Evolutionary conservation across 106 monocot genomes (phyloP).

Genomic region (Dendrobium nobile): DNA sequence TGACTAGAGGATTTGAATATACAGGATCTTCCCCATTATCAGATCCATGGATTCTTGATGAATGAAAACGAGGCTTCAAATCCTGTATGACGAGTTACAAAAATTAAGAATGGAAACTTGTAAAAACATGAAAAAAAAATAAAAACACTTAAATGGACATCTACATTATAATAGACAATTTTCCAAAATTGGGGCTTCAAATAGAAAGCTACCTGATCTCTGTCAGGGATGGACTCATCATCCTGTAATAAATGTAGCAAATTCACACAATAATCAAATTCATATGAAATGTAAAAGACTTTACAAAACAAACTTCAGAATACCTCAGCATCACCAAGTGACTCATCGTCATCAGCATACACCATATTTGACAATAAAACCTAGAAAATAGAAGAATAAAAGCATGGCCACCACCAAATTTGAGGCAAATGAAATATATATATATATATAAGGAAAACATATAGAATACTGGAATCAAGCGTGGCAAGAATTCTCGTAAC

Average conservation of each 20-base stretch:
- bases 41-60: slow-evolving; percentile 84
- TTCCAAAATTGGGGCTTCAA: neutral
- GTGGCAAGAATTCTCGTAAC: slow-evolving; percentile 81
- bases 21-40: slow-evolving; percentile 84
- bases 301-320: neutral
- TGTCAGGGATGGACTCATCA: slow-evolving; percentile 90
- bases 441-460: neutral
- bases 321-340: slow-evolving; percentile 87
- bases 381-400: slow-evolving; percentile 24
- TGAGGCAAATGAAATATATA: neutral
- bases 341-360: slow-evolving; percentile 94
- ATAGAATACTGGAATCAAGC: slow-evolving; percentile 71
- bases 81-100: slow-evolving; percentile 48
- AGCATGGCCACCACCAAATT: slow-evolving; percentile 10
- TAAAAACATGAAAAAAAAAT: slow-evolving; percentile 4
- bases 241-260: slow-evolving; percentile 49
- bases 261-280: neutral
- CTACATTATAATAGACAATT: neutral
- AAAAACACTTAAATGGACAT: neutral
- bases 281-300: neutral
- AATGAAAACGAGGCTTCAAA: slow-evolving; percentile 91
- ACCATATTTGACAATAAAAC: slow-evolving; percentile 91
- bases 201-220: slow-evolving; percentile 67
- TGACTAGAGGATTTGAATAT: slow-evolving; percentile 4
- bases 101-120: slow-evolving; percentile 1